Evolutionary conservation across 495 filamentous ascomycete species (phyloP), one percentile per base, ranked within the genome.

Genomic region (Penicillium coprophilum): DNA sequence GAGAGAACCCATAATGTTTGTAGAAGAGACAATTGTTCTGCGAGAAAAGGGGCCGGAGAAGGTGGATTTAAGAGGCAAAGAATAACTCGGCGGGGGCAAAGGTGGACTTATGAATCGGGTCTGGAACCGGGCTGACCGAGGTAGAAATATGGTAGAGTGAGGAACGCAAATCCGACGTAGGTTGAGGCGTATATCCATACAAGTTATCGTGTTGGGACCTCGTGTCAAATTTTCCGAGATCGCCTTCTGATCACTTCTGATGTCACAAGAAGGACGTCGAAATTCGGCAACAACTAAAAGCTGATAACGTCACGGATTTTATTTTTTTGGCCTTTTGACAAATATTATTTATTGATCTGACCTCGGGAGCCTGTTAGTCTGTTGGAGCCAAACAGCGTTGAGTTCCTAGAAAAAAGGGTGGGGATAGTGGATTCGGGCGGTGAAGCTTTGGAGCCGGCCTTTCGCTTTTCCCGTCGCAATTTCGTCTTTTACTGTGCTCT

Each of bases 1-100:
- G 30, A 80, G 61, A 45, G 74, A 72, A 56, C 73, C 75, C 78
- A 81, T 80, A 23, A 51, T 59, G 45, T 57, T 43, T 44, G 62
- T 65, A 46, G 51, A 40, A 20, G 61, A 60, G 10, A 56, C 60
- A 58, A 55, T 62, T 63, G 68, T 62, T 66, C 57, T 57, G 46
- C 57, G 56, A 28, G 58, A 58, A 32, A 58, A 36, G 51, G 28
- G 43, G 34, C 52, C 34, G 47, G 61, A 43, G 43, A 61, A 57
- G 19, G 59, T 50, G 49, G 53, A 51, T 53, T 63, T 64, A 64
- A 61, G 64, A 52, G 46, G 50, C 53, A 47, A 57, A 64, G 56
- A 53, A 58, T 55, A 62, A 54, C 45, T 30, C 48, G 59, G 61
- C 59, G 64, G 60, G 56, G 60, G 58, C 58, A 41, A 58, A 57